Conservation (phyloP, 768 basidiomycete genomes). For the Mycena albidolilacea region DNA sequence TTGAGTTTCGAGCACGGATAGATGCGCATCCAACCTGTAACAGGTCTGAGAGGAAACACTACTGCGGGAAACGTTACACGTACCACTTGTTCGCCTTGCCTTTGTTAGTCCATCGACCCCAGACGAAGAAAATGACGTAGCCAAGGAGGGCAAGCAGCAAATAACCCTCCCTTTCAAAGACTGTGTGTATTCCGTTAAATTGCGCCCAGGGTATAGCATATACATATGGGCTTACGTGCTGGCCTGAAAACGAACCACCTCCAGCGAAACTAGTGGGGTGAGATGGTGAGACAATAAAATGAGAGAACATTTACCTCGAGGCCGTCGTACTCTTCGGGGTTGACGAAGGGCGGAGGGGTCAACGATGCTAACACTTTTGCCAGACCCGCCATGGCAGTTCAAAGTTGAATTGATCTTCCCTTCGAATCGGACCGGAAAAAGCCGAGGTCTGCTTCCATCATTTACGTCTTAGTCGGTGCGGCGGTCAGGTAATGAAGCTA, state of each 20-base stretch:
- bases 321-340: slow-evolving; percentile 78
- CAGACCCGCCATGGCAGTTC: slow-evolving; percentile 44
- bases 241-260: slow-evolving; percentile 86
- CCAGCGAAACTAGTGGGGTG: slow-evolving; percentile 65
- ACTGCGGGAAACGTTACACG: slow-evolving; percentile 46
- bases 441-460: not conserved
- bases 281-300: not conserved
- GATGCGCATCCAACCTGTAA: slow-evolving; percentile 73
- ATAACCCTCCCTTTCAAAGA: slow-evolving; percentile 76
- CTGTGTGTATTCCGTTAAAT: slow-evolving; percentile 48
- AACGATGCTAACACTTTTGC: slow-evolving; percentile 56
- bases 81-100: slow-evolving; percentile 78
- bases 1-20: slow-evolving; percentile 72
- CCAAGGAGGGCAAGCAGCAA: slow-evolving; percentile 67
- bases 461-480: not conserved
- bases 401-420: not conserved
- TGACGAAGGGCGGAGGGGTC: slow-evolving; percentile 71
- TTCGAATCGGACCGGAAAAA: not conserved
- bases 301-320: slow-evolving; percentile 56
- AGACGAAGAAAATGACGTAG: slow-evolving; percentile 70
- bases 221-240: slow-evolving; percentile 63
- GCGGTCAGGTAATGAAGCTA: slow-evolving; percentile 18
- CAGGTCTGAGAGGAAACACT: slow-evolving; percentile 36
- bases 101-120: slow-evolving; percentile 74
- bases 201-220: slow-evolving; percentile 13